Evolutionary conservation across 129 eudicot genomes (phyloP).

Genomic region (Artemisia argyi): DNA sequence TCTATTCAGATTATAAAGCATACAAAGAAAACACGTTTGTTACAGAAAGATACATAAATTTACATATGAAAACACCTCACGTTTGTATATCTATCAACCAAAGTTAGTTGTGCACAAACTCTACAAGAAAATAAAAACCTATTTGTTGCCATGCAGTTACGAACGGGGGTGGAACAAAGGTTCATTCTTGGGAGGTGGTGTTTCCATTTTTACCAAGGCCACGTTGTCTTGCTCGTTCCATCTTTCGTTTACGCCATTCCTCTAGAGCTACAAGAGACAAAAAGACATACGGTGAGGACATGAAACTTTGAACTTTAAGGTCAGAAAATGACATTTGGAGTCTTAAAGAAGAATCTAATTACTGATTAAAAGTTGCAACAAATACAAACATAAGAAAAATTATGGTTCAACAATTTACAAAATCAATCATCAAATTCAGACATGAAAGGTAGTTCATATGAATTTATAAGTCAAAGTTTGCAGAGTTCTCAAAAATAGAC

Average conservation of each 20-base stretch:
- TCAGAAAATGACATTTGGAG: constrained; percentile 10
- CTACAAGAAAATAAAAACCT: background rate
- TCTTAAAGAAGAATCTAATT: background rate
- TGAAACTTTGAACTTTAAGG: constrained; percentile 20
- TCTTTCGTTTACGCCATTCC: constrained; percentile 93
- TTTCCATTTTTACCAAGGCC: constrained; percentile 62
- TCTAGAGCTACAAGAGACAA: constrained; percentile 57
- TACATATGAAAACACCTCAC: constrained; percentile 5
- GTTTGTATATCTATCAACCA: background rate
- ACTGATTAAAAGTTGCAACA: background rate
- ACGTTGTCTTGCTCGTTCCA: constrained; percentile 82
- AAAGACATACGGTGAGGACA: background rate
- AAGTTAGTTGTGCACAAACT: background rate
- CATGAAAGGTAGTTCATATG: background rate
- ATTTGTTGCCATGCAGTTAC: background rate
- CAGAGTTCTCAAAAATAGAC: background rate
- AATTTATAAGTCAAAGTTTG: background rate
- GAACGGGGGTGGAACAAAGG: background rate
- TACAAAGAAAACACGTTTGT: constrained; percentile 15
- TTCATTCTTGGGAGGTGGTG: constrained; percentile 32
- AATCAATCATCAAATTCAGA: background rate
- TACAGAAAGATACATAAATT: constrained; percentile 7
- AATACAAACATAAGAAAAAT: background rate
- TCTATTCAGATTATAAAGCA: background rate
- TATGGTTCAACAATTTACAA: background rate